Percentiles rank a stretch among this genome's conserved stretches.
Conservation (phyloP, 805 yeast species). For the Lachancea kluyveri region DNA sequence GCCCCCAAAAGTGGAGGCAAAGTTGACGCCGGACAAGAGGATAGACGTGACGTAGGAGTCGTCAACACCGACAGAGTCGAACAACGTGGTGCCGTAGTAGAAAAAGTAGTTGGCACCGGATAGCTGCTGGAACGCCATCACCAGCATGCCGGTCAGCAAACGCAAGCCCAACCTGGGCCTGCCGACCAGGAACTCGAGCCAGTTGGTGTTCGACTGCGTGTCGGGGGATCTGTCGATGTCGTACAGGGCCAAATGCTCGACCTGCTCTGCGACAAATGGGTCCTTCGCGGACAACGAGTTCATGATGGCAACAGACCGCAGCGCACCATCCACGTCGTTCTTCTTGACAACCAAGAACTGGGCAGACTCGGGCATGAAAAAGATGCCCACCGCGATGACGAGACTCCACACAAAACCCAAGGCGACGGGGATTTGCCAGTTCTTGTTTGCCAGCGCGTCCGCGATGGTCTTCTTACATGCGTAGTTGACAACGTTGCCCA, state of each 20-base stretch:
- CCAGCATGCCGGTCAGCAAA: conserved; percentile 48
- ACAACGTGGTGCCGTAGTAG: conserved; percentile 60
- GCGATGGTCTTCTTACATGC: conserved; percentile 41
- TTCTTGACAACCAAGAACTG: conserved; percentile 47
- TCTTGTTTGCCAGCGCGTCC: too few species aligned
- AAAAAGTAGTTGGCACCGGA: conserved; percentile 63
- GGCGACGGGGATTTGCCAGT: not conserved
- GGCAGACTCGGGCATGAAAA: conserved; percentile 64
- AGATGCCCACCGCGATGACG: conserved; percentile 53
- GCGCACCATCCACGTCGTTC: conserved; percentile 47
- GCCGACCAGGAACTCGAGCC: conserved; percentile 50
- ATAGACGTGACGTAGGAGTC: conserved; percentile 59
- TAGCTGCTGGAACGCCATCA: conserved; percentile 58
- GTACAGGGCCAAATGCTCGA: conserved; percentile 41
- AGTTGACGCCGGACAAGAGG: conserved; percentile 50
- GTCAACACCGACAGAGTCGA: conserved; percentile 49
- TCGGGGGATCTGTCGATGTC: conserved; percentile 47
- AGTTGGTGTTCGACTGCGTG: conserved; percentile 43
- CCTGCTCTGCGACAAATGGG: conserved; percentile 42
- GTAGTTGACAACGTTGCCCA: conserved; percentile 59
- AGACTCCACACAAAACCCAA: conserved; percentile 26
- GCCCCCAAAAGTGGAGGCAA: conserved; percentile 48
- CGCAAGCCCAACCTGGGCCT: conserved; percentile 48
- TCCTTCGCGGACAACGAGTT: conserved; percentile 44
- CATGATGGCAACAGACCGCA: conserved; percentile 44